Conservation (phyloP, 164 flowering plant genomes). For the Santalum album region DNA sequence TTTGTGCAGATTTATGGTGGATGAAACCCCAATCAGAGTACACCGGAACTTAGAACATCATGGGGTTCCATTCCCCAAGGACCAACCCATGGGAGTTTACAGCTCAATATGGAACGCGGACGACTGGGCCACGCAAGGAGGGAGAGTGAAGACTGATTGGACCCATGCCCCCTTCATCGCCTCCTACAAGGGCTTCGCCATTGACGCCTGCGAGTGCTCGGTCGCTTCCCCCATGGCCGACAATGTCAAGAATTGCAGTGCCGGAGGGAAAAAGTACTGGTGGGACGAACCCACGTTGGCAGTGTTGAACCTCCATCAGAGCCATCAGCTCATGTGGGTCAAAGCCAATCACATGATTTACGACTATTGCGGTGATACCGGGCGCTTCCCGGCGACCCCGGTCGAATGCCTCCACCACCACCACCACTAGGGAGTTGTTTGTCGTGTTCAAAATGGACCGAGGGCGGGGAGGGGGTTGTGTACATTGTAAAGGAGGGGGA, state of each 20-base stretch:
- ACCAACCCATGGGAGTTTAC: conserved; percentile 94
- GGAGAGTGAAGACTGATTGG: conserved; percentile 87
- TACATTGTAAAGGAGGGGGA: background rate
- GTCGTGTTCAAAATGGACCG: background rate
- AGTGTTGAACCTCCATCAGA: conserved; percentile 76
- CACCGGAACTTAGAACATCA: conserved; percentile 64
- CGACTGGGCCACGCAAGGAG: conserved; percentile 99
- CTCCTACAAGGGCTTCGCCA: conserved; percentile 64
- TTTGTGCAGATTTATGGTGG: conserved; percentile 68
- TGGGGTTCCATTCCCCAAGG: conserved; percentile 72
- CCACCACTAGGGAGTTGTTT: conserved; percentile 14
- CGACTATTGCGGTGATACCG: conserved; percentile 67
- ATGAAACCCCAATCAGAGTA: conserved; percentile 81
- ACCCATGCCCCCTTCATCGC: conserved; percentile 77
- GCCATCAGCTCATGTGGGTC: conserved; percentile 90
- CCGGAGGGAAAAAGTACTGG: conserved; percentile 47
- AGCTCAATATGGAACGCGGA: conserved; percentile 99
- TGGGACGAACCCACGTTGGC: conserved; percentile 79
- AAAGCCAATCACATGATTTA: conserved; percentile 73
- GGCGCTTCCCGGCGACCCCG: conserved; percentile 64
- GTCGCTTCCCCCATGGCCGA: conserved; percentile 25
- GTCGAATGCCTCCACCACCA: conserved; percentile 66
- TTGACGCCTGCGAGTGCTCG: conserved; percentile 66
- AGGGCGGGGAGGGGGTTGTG: background rate
- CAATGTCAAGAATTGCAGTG: conserved; percentile 37